Evolutionary conservation across 495 filamentous ascomycete species (phyloP), one percentile per base, ranked within the genome.

Genomic region (Aspergillus avenaceus): DNA sequence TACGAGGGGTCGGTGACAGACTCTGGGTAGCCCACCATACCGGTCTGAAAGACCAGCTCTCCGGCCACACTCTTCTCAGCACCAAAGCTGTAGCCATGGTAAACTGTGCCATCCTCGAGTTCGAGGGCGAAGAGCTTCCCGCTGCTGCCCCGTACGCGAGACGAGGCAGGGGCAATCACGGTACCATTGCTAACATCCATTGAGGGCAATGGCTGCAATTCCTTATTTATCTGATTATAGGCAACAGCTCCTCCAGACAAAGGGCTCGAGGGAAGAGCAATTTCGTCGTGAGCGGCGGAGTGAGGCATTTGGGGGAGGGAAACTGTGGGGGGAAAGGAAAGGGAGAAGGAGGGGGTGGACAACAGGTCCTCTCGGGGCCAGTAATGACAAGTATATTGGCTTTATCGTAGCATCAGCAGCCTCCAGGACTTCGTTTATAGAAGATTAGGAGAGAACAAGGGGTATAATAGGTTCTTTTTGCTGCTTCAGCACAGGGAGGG

Each of bases 11-110:
- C 90, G 43, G 90, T 96, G 60, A 96, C 79, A 11, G 88, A 91
- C 74, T 98, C 93, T 25, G 93, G 91, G 64, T 98, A 98, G 53
- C 93, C 93, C 49, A 98, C 93, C 93, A 98, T 95, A 63, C 93
- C 93, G 42, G 93, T 98, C 78, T 98, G 93, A 75, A 98, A 98
- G 69, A 98, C 93, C 64, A 97, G 76, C 80, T 98, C 93, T 61
- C 93, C 93, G 50, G 92, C 85, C 59, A 93, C 82, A 64, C 86
- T 95, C 78, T 88, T 93, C 62, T 89, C 77, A 22, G 91, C 89
- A 63, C 93, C 93, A 64, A 97, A 98, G 76, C 91, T 96, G 73
- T 89, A 87, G 46, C 93, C 93, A 58, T 91, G 86, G 75, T 91
- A 95, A 58, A 85, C 80, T 25, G 82, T 82, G 61, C 89, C 90